Percentiles rank a stretch among this genome's conserved stretches.
These are phyloP conservation scores for Stentor coeruleus DNA, from an alignment of 73 alveolate genomes.

Conservation along the genomic window DNA sequence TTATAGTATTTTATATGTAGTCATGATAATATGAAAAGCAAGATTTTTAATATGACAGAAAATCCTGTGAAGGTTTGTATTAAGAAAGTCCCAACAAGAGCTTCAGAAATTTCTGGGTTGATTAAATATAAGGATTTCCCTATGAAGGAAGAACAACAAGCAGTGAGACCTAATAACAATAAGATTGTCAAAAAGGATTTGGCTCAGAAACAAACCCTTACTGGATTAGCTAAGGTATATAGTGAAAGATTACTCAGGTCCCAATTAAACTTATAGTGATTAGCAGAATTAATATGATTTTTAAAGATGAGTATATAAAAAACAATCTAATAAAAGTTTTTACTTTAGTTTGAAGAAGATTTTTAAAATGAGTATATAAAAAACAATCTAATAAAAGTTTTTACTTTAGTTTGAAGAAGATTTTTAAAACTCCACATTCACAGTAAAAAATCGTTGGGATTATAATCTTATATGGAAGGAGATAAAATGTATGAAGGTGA, in stretches of 20 bases:
- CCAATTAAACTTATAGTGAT: neutral
- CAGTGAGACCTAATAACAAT: neutral
- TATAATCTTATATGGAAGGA: too few relatives aligned
- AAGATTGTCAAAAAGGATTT: neutral
- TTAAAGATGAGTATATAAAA: too few relatives aligned
- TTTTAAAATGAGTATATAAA: too few relatives aligned
- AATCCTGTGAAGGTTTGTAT: neutral
- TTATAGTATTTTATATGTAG: neutral
- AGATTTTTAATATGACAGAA: neutral
- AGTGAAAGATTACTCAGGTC: neutral
- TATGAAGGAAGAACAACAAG: neutral
- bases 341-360: too few relatives aligned
- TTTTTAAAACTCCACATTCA: too few relatives aligned
- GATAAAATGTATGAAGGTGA: too few relatives aligned
- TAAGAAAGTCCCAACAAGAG: neutral
- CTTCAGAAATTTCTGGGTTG: neutral
- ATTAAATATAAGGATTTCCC: neutral
- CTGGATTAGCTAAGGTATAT: neutral
- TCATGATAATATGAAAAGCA: neutral
- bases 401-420: too few relatives aligned
- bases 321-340: too few relatives aligned
- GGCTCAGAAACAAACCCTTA: neutral
- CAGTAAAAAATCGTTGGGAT: too few relatives aligned
- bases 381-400: too few relatives aligned
- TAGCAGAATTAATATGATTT: too few relatives aligned